Base-by-base conservation (phyloP, 225 moss, liverwort and hornwort species). In the Marchantia paleacea region DNA sequence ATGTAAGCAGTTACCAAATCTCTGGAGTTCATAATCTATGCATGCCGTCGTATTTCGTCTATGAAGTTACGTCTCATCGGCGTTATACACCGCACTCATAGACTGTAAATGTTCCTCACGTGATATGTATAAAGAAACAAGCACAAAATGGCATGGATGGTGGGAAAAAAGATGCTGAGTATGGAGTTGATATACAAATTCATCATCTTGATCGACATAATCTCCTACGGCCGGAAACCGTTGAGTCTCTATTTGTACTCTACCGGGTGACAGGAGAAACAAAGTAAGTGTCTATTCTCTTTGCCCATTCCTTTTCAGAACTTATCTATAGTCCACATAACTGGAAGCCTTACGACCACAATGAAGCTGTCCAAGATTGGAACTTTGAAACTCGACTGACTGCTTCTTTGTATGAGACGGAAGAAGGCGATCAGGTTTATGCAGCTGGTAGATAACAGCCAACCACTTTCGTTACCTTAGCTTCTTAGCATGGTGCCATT, bases 221-320 rank as follows among this genome's bases (percentile, higher is more conserved):
- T 81, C 88, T 99, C 49, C 90, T 99, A 49, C 90, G 97, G 20
- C 97, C 95, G 65, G 97, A 99, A 87, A 99, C 95, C 66, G 93
- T 94, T 69, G 97, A 99, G 79, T 99, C 97, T 4, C 75, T 99
- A 30, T 99, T 99, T 73, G 82, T 93, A 49, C 90, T 99, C 0
- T 93, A 91, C 80, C 91, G 97, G 76, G 89, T 99, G 26, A 99
- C 95, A 18, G 95, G 87, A 79, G 87, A 99, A 79, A 83, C 79
- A 70, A 95, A 91, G 97, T 99, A 89, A 87, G 97, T 79, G 73
- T 51, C 26, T 11, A 28, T 10, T 28, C n/a, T 24, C 22, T 12
- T 62, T 16, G 48, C 11, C 12, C n/a, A 12, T 3, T 29, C 20
- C 30, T 16, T 74, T n/a, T 30, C 28, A 18, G 6, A 48, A 47